Conservation (phyloP, 1,139 yeast species). For the Geotrichum fermentans region DNA sequence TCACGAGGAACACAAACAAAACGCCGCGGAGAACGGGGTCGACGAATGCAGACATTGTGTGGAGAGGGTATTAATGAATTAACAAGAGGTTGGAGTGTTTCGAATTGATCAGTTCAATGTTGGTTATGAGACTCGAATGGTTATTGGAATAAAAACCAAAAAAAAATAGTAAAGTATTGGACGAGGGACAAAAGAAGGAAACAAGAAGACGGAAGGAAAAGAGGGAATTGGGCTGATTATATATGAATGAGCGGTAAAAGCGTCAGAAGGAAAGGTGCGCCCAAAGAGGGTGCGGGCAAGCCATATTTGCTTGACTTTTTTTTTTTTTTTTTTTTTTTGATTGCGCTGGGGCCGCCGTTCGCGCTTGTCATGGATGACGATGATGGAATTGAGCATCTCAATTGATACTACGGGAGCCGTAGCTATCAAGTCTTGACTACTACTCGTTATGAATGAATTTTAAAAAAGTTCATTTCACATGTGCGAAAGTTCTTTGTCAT, state of each 20-base stretch:
- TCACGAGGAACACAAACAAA: conserved; percentile 69
- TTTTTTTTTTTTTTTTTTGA: too few relatives aligned
- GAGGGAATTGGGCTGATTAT: too few relatives aligned
- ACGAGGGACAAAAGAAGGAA: neutral
- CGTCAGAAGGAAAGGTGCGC: neutral
- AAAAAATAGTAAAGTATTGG: neutral
- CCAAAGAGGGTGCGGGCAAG: neutral
- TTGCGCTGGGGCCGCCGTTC: too few relatives aligned
- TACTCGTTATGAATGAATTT: too few relatives aligned
- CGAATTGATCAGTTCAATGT: neutral
- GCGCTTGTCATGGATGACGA: too few relatives aligned
- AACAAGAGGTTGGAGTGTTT: neutral
- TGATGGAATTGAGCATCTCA: too few relatives aligned
- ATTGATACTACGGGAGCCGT: too few relatives aligned
- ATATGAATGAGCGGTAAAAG: too few relatives aligned
- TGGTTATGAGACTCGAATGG: neutral
- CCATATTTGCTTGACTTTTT: too few relatives aligned
- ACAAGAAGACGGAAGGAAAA: neutral
- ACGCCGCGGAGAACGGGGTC: conserved; percentile 69
- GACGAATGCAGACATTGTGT: conserved; percentile 30
- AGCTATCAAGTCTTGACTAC: too few relatives aligned
- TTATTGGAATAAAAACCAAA: neutral
- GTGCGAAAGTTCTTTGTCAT: too few relatives aligned
- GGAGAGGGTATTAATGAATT: neutral
- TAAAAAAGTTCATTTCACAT: too few relatives aligned